Percentiles rank a stretch among this genome's conserved stretches.
Conservation (phyloP, 108 stramenopile genomes). For the Mayamaea pseudoterrestris region DNA sequence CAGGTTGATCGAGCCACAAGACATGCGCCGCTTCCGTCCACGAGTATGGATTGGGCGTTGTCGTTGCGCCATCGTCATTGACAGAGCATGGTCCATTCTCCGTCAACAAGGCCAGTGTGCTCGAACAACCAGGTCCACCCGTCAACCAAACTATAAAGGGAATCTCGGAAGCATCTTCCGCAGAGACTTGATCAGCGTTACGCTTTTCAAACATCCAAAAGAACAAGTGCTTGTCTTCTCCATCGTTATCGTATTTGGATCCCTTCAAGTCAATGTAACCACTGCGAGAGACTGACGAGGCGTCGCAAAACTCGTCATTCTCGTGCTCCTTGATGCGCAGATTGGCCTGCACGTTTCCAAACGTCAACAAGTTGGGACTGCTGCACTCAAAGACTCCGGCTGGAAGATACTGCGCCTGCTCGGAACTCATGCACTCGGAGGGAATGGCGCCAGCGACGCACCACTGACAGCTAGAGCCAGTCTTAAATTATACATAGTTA, state of each 20-base stretch:
- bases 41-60: conserved; percentile 75
- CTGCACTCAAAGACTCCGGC: conserved; percentile 43
- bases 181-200: conserved; percentile 11
- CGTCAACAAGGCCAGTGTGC: conserved; percentile 76
- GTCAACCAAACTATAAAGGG: conserved; percentile 93
- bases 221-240: conserved; percentile 83
- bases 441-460: conserved; percentile 41
- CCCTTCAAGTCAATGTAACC: conserved; percentile 49
- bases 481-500: no score
- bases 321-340: conserved; percentile 7
- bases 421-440: conserved; percentile 23
- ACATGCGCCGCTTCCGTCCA: conserved; percentile 95
- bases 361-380: neutral
- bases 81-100: conserved; percentile 97
- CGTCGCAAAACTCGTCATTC: conserved; percentile 21
- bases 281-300: conserved; percentile 23
- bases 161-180: conserved; percentile 21
- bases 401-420: conserved; percentile 26
- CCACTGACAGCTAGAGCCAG: conserved; percentile 28
- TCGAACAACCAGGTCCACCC: conserved; percentile 87
- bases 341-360: neutral
- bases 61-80: conserved; percentile 76
- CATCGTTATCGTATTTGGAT: conserved; percentile 18
- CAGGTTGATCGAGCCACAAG: conserved; percentile 95
- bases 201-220: conserved; percentile 94